These are phyloP conservation scores for Exobasidium cylindrosporum DNA, from an alignment of 1,284 basidiomycete genomes.

Conservation along the genomic window DNA sequence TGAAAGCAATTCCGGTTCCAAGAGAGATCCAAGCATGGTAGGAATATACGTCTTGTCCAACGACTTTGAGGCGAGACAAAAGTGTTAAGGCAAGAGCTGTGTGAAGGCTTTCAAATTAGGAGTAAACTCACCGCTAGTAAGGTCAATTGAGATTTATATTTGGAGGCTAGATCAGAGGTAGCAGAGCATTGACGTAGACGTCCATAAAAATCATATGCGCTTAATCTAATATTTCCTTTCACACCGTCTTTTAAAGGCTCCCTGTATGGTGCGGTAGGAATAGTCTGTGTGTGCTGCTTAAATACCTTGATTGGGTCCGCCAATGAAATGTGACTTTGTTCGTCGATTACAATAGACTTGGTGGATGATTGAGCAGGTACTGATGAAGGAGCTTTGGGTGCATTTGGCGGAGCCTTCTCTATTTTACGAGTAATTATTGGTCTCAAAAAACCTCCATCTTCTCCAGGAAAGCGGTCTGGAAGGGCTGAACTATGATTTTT, in stretches of 20 bases:
- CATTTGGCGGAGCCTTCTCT: too few species aligned
- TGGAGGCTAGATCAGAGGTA: not conserved
- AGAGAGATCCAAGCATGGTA: not conserved
- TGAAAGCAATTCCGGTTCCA: slow-evolving; percentile 1
- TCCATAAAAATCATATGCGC: slow-evolving; percentile 4
- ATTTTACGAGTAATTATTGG: not conserved
- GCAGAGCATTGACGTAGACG: not conserved
- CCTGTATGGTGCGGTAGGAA: too few species aligned
- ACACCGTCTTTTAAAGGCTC: not conserved
- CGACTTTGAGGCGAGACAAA: not conserved
- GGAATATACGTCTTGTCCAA: not conserved
- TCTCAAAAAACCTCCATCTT: not conserved
- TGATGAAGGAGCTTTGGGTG: too few species aligned
- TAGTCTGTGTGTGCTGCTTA: too few species aligned
- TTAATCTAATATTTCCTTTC: not conserved
- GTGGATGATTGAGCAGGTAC: too few species aligned
- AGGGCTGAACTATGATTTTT: not conserved
- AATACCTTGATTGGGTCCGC: too few species aligned
- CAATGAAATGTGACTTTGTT: too few species aligned
- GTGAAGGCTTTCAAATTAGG: not conserved
- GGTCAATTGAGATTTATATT: not conserved
- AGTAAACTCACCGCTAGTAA: slow-evolving; percentile 5
- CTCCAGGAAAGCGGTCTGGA: not conserved
- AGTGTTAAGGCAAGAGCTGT: not conserved
- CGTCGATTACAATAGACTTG: too few species aligned